Base-by-base conservation (phyloP, 108 stramenopile genomes). In the Fragilaria radians region DNA sequence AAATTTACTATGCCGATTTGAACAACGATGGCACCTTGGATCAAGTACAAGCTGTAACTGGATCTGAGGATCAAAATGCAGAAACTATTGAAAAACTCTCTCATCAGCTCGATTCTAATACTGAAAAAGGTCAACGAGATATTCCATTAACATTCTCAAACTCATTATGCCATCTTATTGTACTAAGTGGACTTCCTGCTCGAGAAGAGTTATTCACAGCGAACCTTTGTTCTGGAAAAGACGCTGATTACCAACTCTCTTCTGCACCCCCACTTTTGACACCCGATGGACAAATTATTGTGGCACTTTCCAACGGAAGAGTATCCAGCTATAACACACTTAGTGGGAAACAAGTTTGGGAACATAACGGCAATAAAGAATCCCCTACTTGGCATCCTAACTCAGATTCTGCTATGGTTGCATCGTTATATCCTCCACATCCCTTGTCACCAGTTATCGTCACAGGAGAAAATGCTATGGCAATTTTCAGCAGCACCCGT, bases 151-250 rank as follows among this genome's bases (percentile, higher is more conserved):
- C 32, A 32, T 32, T 18, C 22, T 22, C 29, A 18, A 31, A 57
- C 25, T 42, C 21, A 32, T 36, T 86, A 34, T 92, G 90, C 50
- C 87, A 92, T 53, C 72, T 76, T 11, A 42, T 88, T 56, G 90
- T 67, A 0, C 68, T 83, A 27, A 74, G 72, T 54, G 90, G 86
- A 26, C 48, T 88, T n/a, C 87, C 90, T 31, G 78, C 83, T 11
- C 68, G 70, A 18, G 90, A 92, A 72, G 85, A 92, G 57, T 53
- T 92, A 32, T 92, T 88, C 73, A 80, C 83, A 23, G 76, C 86
- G 1, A 60, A 76, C 31, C 52, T 92, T 3, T 92, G 90, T 42
- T 48, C 68, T 9, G 66, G 67, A 25, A 67, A 54, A 1, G 59
- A 65, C 26, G 51, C 57, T 29, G 58, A 52, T 17, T 49, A 52